Conservation (phyloP, 2,329 filamentous ascomycete genomes). For the Pseudogymnoascus sp. region DNA sequence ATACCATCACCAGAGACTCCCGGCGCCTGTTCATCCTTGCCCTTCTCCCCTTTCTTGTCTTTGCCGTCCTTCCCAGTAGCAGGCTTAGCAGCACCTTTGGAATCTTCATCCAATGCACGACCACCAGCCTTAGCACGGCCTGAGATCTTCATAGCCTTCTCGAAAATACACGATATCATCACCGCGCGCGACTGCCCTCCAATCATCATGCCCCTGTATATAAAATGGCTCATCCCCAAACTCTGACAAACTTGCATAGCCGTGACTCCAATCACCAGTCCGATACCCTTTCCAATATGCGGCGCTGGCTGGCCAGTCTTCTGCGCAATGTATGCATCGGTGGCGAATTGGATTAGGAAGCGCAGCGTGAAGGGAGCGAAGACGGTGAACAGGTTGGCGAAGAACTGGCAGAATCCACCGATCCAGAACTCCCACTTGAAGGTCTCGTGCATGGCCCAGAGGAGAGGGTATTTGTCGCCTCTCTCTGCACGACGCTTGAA, state of each 20-base stretch:
- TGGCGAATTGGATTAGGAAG: slow-evolving; percentile 79
- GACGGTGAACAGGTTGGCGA: slow-evolving; percentile 67
- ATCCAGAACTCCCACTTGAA: slow-evolving; percentile 79
- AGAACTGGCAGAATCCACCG: slow-evolving; percentile 68
- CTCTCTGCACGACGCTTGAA: slow-evolving; percentile 61
- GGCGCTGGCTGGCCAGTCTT: slow-evolving; percentile 46
- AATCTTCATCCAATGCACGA: slow-evolving; percentile 34
- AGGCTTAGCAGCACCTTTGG: slow-evolving; percentile 34
- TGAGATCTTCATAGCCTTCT: slow-evolving; percentile 85
- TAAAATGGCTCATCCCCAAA: slow-evolving; percentile 77
- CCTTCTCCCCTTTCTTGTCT: slow-evolving; percentile 32
- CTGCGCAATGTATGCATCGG: slow-evolving; percentile 65
- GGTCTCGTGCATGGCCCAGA: slow-evolving; percentile 78
- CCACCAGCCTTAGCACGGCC: slow-evolving; percentile 82
- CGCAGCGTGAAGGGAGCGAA: slow-evolving; percentile 77
- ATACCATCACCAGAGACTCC: slow-evolving; percentile 59
- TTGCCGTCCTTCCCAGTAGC: slow-evolving; percentile 34
- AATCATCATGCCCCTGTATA: slow-evolving; percentile 86
- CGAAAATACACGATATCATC: slow-evolving; percentile 79
- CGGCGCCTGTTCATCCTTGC: slow-evolving; percentile 31
- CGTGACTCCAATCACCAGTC: slow-evolving; percentile 75
- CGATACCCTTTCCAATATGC: slow-evolving; percentile 65
- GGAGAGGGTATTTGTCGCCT: slow-evolving; percentile 64
- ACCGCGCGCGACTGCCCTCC: slow-evolving; percentile 76
- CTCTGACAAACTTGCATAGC: slow-evolving; percentile 79